Base-by-base conservation (phyloP, 2,329 filamentous ascomycete genomes). In the Fusarium sp. region DNA sequence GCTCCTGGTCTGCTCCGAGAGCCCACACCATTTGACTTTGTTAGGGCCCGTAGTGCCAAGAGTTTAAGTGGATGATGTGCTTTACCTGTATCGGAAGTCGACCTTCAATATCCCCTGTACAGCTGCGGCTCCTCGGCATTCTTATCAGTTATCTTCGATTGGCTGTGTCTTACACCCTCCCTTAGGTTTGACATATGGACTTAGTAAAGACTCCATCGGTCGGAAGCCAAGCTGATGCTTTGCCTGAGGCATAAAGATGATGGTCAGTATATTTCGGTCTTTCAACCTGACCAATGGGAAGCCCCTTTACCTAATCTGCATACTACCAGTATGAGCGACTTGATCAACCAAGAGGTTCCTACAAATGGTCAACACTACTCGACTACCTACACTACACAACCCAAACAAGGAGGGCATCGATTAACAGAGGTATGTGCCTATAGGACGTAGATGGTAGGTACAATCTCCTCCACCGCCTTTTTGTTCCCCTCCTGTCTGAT, bases 81-180 rank as follows among this genome's bases (percentile, higher is more conserved):
- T 62, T 72, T 74, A 72, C 72, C 72, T 74, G 44, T 74, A 69
- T 72, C 59, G 72, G 72, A 74, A 74, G 72, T 74, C 70, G 61
- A 71, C 58, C 63, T 69, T 73, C 72, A 73, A 68, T 54, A 41
- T 20, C 44, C 65, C 63, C 59, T 49, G 63, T 52, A 38, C 28
- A 64, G 41, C 39, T 75, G 73, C 70, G 73, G 73, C 70, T 75
- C 70, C 73, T 65, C 52, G 63, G 57, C 61, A 52, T 63, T 49
- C 73, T 75, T 75, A 74, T 75, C 73, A 60, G 36, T 48, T n/a
- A 12, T 17, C 26, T 33, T 26, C 49, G 20, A 72, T 75, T 75
- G 73, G 73, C 26, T 41, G 26, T 55, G 24, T 49, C 48, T 57
- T 55, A 36, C 52, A 71, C 48, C 62, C 55, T 72, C 52, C 62